Evolutionary conservation across 108 stramenopile species (phyloP), one percentile per base, ranked within the genome.

Genomic region (Skeletonema tropicum): DNA sequence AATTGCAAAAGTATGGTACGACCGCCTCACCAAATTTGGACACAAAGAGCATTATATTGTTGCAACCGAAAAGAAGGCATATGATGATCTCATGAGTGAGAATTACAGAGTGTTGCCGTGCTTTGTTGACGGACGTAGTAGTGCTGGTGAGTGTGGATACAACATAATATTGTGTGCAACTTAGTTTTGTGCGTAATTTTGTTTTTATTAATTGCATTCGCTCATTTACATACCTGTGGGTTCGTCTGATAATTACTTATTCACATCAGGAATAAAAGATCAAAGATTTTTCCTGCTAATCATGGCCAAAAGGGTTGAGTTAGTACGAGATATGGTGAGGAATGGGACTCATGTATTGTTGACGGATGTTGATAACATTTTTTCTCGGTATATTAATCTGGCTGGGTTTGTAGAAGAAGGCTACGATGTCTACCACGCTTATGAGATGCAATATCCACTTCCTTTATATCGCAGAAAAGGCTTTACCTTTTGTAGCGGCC

Each of bases 341-440:
- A 58, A 73, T 23, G 87, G 87, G 14, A 71, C 59, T 3, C 58
- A 65, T 52, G 57, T 88, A 3, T 64, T 88, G 14, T 25, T 88
- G 57, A 83, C 87, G 0, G 87, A 88, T 77, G 68, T 80, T 8
- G 87, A 88, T 42, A 88, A 88, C 65, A 66, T 88, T 7, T 88
- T 88, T 60, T 68, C 39, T 19, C 64, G 73, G 11, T 77, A 74
- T 64, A 42, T 84, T 0, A 58, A 69, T 2, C 42, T 76, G 58
- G 14, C 41, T 10, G 68, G 83, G 23, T 80, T 88, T 39, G 25
- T 83, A 19, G 48, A 65, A 5, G 35, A 74, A 23, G 61, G 48
- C 3, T 76, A 67, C 49, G 87, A 88, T 49, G 75, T 85, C 12
- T 71, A 76, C 63, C 78, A 80, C 48, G 87, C 87, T 10, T 86